Evolutionary conservation across 257 asterid genomes (phyloP).

Genomic region (Jaltomata sinuosa): DNA sequence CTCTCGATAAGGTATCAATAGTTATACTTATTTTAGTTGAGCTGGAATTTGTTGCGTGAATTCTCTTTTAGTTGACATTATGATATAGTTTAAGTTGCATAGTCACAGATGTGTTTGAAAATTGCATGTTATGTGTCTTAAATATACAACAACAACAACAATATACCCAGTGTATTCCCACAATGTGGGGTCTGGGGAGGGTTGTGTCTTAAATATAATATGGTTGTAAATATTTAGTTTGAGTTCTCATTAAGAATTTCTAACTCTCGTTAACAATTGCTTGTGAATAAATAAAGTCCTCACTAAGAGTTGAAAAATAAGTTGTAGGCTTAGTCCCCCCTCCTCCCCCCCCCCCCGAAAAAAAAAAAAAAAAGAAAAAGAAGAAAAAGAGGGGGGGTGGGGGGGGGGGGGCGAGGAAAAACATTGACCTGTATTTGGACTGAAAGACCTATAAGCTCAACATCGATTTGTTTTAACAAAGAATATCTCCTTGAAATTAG

Average conservation of each 20-base stretch:
- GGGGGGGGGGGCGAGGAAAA: too few species aligned
- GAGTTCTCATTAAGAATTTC: background rate
- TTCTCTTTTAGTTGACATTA: background rate
- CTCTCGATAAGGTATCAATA: conserved; percentile 59
- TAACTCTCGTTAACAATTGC: background rate
- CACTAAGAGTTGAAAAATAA: background rate
- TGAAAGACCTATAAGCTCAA: background rate
- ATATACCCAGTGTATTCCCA: too few species aligned
- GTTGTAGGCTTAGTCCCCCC: background rate
- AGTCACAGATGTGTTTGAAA: background rate
- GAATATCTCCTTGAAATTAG: background rate
- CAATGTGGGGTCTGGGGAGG: too few species aligned
- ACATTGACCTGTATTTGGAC: background rate
- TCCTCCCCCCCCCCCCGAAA: background rate
- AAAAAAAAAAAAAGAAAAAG: background rate
- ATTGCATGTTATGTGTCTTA: too few species aligned
- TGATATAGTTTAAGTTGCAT: background rate
- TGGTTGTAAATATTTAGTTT: background rate
- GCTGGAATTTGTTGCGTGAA: background rate
- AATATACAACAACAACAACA: too few species aligned
- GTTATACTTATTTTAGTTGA: background rate
- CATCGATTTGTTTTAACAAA: background rate
- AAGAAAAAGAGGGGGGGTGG: too few species aligned
- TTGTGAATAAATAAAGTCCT: background rate
- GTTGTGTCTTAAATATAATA: background rate